phyloP scores from a whole-genome alignment of 805 yeast genomes.

The Groenewaldozyma tartarivorans region DNA sequence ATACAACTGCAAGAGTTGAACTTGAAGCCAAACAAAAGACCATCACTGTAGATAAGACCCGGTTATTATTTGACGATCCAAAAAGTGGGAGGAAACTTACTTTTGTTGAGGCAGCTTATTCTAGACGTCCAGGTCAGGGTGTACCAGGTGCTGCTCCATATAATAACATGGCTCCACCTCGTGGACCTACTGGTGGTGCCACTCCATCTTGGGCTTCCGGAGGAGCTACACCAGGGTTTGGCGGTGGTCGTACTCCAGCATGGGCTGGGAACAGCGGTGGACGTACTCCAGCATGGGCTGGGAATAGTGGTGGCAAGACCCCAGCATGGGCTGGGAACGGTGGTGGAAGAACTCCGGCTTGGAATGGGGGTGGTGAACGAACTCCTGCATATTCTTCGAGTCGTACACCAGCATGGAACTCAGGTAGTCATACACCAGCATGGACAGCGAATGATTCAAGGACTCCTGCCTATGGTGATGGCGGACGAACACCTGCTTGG shows the following conservation, averaged over 20 bases:
- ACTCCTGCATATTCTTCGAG: conserved; percentile 33
- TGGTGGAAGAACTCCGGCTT: conserved; percentile 45
- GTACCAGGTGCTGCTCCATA: conserved; percentile 5
- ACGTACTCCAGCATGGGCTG: conserved; percentile 34
- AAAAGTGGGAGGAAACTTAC: conserved; percentile 33
- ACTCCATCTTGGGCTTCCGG: conserved; percentile 32
- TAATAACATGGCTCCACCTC: not conserved
- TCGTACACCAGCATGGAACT: conserved; percentile 45
- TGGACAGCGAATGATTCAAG: conserved; percentile 32
- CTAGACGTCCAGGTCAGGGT: conserved; percentile 28
- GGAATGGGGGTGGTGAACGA: conserved; percentile 33
- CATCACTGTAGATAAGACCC: conserved; percentile 71
- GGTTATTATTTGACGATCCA: conserved; percentile 63
- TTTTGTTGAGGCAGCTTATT: conserved; percentile 20
- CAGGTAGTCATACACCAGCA: conserved; percentile 38
- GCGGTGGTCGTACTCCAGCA: conserved; percentile 31
- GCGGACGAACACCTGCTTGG: conserved; percentile 38
- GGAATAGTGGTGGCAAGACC: conserved; percentile 32
- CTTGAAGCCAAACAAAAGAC: conserved; percentile 87
- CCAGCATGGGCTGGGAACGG: conserved; percentile 32
- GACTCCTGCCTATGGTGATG: conserved; percentile 28
- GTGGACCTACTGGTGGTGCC: conserved; percentile 21
- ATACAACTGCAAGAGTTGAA: conserved; percentile 84
- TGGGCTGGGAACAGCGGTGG: conserved; percentile 32
- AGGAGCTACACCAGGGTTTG: conserved; percentile 38